These are phyloP conservation scores for Cucumis melo DNA, from an alignment of 306 rosid species.

Conservation along the genomic window DNA sequence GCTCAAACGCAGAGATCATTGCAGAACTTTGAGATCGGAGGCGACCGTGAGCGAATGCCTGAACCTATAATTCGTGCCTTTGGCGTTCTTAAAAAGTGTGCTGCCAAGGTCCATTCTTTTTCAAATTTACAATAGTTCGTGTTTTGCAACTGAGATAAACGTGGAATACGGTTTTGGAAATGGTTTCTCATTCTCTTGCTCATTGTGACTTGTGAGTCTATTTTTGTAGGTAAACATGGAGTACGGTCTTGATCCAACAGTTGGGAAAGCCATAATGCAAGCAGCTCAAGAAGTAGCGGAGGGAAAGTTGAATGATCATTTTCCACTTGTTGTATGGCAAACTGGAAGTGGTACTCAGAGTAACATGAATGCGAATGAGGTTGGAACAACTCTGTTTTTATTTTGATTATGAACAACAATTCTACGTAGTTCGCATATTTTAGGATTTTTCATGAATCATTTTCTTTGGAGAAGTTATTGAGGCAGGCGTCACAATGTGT, in stretches of 20 bases:
- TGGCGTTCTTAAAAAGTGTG: slow-evolving; percentile 78
- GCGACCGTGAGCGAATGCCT: slow-evolving; percentile 94
- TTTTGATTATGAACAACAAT: background rate
- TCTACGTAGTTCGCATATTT: background rate
- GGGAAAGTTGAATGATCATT: slow-evolving; percentile 86
- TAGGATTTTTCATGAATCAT: background rate
- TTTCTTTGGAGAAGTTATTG: background rate
- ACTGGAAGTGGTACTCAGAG: slow-evolving; percentile 99
- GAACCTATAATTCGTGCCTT: slow-evolving; percentile 91
- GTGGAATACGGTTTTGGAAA: background rate
- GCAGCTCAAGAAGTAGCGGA: slow-evolving; percentile 98
- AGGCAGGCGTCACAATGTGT: too few relatives aligned
- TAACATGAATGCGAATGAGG: slow-evolving; percentile 99
- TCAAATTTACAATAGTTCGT: background rate
- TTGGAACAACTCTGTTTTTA: background rate
- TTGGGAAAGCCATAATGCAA: slow-evolving; percentile 81
- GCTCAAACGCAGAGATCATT: slow-evolving; percentile 93
- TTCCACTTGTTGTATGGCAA: slow-evolving; percentile 98
- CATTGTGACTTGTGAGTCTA: background rate
- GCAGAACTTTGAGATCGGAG: slow-evolving; percentile 94
- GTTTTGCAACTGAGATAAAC: background rate
- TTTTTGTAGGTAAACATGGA: slow-evolving; percentile 68
- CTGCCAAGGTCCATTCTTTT: slow-evolving; percentile 48
- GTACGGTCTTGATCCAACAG: slow-evolving; percentile 73
- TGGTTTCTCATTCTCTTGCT: background rate